A percentile compares a stretch with the other conserved stretches of the same genome.
phyloP scores from a whole-genome alignment of 2,329 filamentous ascomycete genomes.

The Neonectria sp. region DNA sequence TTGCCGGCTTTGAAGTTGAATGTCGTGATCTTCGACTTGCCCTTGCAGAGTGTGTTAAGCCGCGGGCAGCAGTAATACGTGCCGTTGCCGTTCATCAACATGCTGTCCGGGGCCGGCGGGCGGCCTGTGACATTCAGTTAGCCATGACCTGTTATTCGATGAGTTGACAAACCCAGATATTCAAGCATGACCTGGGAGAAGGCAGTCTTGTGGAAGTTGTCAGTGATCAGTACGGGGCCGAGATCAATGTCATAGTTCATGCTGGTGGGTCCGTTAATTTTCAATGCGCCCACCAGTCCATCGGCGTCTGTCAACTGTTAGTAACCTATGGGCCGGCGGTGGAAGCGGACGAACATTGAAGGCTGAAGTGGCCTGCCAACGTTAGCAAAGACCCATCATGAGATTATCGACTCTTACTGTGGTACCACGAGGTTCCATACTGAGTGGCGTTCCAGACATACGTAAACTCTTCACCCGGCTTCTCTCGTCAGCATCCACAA shows the following conservation, averaged over 20 bases:
- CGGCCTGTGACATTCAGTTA: background rate
- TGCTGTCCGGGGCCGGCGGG: conserved; percentile 8
- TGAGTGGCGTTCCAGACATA: conserved; percentile 56
- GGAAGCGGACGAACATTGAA: conserved; percentile 4
- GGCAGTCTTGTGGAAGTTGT: conserved; percentile 11
- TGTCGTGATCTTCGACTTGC: conserved; percentile 5
- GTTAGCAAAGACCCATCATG: conserved; percentile 53
- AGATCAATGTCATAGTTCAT: conserved; percentile 22
- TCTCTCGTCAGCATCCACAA: background rate
- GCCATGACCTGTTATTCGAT: background rate
- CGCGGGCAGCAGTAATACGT: conserved; percentile 12
- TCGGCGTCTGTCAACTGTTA: conserved; percentile 44
- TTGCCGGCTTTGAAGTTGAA: conserved; percentile 17
- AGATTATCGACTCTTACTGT: conserved; percentile 3
- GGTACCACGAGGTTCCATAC: conserved; percentile 29
- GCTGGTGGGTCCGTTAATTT: conserved; percentile 22
- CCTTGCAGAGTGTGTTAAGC: background rate
- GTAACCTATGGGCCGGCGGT: background rate
- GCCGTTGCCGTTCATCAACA: conserved; percentile 19
- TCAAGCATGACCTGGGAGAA: conserved; percentile 10
- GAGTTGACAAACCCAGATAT: background rate
- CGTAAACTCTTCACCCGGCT: conserved; percentile 64
- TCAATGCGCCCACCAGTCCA: conserved; percentile 12
- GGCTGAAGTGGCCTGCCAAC: conserved; percentile 4
- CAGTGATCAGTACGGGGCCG: conserved; percentile 12